These are phyloP conservation scores for Poteriospumella lacustris DNA, from an alignment of 108 stramenopile species.

Conservation along the genomic window DNA sequence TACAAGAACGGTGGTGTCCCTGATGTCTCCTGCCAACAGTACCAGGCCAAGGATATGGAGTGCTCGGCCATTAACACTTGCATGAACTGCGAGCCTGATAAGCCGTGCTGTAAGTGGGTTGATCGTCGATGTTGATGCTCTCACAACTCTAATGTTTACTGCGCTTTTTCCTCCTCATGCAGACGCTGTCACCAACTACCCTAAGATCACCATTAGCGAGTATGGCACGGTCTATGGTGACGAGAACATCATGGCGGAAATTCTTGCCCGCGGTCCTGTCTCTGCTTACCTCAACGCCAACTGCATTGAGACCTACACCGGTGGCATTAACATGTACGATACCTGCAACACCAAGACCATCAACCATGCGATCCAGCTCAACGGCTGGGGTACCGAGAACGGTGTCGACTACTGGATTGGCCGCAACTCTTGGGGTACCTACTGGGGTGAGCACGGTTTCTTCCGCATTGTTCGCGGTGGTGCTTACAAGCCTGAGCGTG, in stretches of 20 bases:
- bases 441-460: slow-evolving; percentile 54
- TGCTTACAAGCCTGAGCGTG: slow-evolving; percentile 2
- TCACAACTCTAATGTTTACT: neutral
- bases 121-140: no score
- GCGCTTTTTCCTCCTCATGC: neutral
- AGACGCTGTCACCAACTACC: slow-evolving; percentile 15
- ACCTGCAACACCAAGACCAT: neutral
- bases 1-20: slow-evolving; percentile 30
- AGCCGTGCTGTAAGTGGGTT: slow-evolving; percentile 1
- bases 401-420: slow-evolving; percentile 51
- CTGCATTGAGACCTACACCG: slow-evolving; percentile 22
- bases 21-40: slow-evolving; percentile 16
- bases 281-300: slow-evolving; percentile 38
- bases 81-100: slow-evolving; percentile 10
- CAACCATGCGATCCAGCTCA: slow-evolving; percentile 36
- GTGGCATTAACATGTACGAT: slow-evolving; percentile 32
- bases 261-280: slow-evolving; percentile 33
- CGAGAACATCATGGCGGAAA: slow-evolving; percentile 33
- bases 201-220: neutral
- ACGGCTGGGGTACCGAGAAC: slow-evolving; percentile 42
- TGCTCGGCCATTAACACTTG: slow-evolving; percentile 25
- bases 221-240: neutral
- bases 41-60: slow-evolving; percentile 29
- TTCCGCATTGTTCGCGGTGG: slow-evolving; percentile 44
- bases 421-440: slow-evolving; percentile 52